Evolutionary conservation across 441 rosid genomes (phyloP).

Genomic region (Pelargonium citronellum): DNA sequence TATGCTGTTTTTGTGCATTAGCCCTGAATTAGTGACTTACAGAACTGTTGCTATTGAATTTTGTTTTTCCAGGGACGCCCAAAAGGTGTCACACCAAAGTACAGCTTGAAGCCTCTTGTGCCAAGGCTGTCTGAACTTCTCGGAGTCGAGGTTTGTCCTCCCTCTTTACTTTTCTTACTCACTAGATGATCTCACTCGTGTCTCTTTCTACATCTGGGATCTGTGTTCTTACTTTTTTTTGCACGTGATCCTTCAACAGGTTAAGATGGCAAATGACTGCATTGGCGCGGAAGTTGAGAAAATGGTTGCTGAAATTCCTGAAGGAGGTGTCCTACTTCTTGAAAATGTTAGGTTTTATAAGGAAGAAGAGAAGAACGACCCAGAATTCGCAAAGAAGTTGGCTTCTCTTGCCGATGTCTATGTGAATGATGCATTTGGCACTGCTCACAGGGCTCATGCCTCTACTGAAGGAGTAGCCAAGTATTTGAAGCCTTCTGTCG

Average conservation of each 20-base stretch:
- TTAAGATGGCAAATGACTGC: conserved; percentile 27
- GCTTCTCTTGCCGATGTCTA: conserved; percentile 25
- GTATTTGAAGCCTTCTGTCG: conserved; percentile 27
- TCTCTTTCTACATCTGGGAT: background rate
- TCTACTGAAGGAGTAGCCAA: conserved; percentile 2
- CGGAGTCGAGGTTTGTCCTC: conserved; percentile 22
- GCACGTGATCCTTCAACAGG: conserved; percentile 9
- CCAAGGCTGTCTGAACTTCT: conserved; percentile 26
- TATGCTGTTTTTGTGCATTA: background rate
- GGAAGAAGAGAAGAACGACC: conserved; percentile 30
- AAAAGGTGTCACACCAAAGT: conserved; percentile 29
- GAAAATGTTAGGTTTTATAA: conserved; percentile 28
- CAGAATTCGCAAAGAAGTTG: conserved; percentile 27
- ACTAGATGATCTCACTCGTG: background rate
- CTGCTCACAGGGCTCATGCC: conserved; percentile 27
- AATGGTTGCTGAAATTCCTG: conserved; percentile 22
- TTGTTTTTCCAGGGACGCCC: conserved; percentile 25
- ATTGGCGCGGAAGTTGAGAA: conserved; percentile 26
- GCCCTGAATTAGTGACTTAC: background rate
- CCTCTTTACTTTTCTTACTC: background rate
- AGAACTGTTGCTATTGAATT: background rate
- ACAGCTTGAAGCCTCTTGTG: conserved; percentile 28
- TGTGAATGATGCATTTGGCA: conserved; percentile 27
- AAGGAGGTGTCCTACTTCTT: conserved; percentile 27
- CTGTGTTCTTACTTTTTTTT: background rate